phyloP scores from a whole-genome alignment of 129 eudicot species.

The Lactuca saligna region DNA sequence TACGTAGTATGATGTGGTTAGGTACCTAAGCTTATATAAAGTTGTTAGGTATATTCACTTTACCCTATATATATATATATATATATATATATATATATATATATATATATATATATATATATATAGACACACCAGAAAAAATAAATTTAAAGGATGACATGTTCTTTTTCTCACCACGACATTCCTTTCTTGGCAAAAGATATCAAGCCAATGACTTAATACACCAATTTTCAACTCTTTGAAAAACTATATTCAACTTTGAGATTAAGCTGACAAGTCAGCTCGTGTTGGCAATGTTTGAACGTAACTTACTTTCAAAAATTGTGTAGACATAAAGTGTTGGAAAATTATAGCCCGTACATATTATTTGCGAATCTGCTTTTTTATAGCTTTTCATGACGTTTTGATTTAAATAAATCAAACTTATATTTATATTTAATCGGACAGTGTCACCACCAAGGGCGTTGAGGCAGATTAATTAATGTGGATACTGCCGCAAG shows the following conservation, averaged over 20 bases:
- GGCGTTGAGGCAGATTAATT: background rate
- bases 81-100: too few species aligned
- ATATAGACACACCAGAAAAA: background rate
- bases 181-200: background rate
- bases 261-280: background rate
- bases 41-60: too few species aligned
- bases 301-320: background rate
- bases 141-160: background rate
- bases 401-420: background rate
- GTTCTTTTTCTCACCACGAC: background rate
- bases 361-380: background rate
- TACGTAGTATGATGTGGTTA: too few species aligned
- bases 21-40: too few species aligned
- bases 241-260: background rate
- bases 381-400: background rate
- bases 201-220: background rate
- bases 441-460: background rate
- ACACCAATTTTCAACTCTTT: background rate
- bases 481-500: background rate
- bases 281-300: background rate
- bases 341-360: background rate
- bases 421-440: too few species aligned
- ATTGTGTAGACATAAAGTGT: background rate
- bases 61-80: too few species aligned
- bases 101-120: background rate